phyloP scores from a whole-genome alignment of 208 protist genomes.

The Wallacemonas sp. region DNA sequence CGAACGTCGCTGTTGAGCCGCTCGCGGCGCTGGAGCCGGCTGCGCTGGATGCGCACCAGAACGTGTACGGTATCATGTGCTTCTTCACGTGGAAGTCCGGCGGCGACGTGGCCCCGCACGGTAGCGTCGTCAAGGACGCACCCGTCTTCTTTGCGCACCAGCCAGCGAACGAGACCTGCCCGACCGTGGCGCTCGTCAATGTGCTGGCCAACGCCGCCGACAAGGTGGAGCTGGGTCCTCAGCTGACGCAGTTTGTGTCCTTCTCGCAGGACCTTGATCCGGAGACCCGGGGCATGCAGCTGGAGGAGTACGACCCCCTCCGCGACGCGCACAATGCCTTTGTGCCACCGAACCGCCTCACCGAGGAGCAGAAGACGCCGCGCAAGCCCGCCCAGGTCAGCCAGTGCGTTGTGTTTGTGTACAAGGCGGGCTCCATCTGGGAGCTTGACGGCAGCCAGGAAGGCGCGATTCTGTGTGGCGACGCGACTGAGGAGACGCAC shows the following conservation, averaged over 20 bases:
- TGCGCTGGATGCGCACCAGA: conserved; percentile 40
- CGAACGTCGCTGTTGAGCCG: conserved; percentile 96
- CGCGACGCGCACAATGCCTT: conserved; percentile 97
- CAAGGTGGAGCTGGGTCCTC: conserved; percentile 90
- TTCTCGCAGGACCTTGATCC: conserved; percentile 77
- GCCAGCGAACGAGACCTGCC: conserved; percentile 97
- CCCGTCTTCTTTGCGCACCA: conserved; percentile 97
- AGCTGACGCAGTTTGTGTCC: conserved; percentile 78
- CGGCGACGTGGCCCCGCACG: conserved; percentile 24
- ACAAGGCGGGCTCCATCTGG: conserved; percentile 93
- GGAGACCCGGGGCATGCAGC: conserved; percentile 65
- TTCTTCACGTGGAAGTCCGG: conserved; percentile 95
- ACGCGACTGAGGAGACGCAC: conserved; percentile 71
- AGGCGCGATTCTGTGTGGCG: conserved; percentile 84
- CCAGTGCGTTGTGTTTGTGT: conserved; percentile 97
- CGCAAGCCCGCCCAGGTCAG: conserved; percentile 86
- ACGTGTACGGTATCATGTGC: conserved; percentile 96
- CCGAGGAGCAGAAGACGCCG: conserved; percentile 29
- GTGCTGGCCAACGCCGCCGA: conserved; percentile 93
- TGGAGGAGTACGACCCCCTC: conserved; percentile 87
- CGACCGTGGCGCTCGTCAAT: conserved; percentile 97
- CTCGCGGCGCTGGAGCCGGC: conserved; percentile 90
- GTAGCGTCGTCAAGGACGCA: conserved; percentile 44
- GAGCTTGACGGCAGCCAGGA: conserved; percentile 97
- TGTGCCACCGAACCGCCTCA: conserved; percentile 71